Evolutionary conservation across 306 rosid genomes (phyloP).

Genomic region (Pyrus betulifolia): DNA sequence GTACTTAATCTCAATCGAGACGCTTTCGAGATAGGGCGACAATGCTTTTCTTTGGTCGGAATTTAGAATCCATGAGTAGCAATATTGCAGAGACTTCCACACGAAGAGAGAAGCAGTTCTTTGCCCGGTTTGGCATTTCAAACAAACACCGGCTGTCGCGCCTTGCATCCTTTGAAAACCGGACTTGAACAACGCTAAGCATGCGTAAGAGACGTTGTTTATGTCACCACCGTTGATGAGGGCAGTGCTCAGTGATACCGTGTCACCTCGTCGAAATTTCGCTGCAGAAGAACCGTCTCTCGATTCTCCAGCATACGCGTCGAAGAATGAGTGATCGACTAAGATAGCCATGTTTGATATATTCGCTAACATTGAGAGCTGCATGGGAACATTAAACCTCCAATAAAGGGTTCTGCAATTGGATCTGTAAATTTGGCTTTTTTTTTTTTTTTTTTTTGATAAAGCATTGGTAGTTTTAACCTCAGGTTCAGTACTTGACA

Average conservation of each 20-base stretch:
- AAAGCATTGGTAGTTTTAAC: background rate
- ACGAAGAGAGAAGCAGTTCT: slow-evolving; percentile 44
- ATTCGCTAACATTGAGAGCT: slow-evolving; percentile 55
- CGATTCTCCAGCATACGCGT: slow-evolving; percentile 66
- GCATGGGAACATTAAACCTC: slow-evolving; percentile 5
- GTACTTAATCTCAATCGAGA: slow-evolving; percentile 52
- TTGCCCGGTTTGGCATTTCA: slow-evolving; percentile 50
- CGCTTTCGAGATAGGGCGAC: slow-evolving; percentile 58
- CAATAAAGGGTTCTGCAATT: background rate
- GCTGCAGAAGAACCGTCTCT: slow-evolving; percentile 48
- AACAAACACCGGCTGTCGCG: slow-evolving; percentile 49
- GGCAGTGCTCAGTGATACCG: slow-evolving; percentile 36
- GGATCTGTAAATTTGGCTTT: background rate
- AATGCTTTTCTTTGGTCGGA: slow-evolving; percentile 39
- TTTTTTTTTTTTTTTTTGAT: too few species aligned
- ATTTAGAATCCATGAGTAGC: slow-evolving; percentile 62
- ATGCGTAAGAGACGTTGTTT: slow-evolving; percentile 48
- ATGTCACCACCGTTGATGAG: slow-evolving; percentile 19
- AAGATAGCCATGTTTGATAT: slow-evolving; percentile 52
- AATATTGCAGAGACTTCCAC: slow-evolving; percentile 63
- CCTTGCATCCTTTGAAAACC: slow-evolving; percentile 51
- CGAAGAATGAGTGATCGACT: slow-evolving; percentile 55
- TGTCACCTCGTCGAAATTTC: slow-evolving; percentile 51
- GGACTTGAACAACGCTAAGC: slow-evolving; percentile 45
- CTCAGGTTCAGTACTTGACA: background rate